These are phyloP conservation scores for Fusarium hainanense DNA, from an alignment of 2,329 filamentous ascomycete species.

Conservation along the genomic window DNA sequence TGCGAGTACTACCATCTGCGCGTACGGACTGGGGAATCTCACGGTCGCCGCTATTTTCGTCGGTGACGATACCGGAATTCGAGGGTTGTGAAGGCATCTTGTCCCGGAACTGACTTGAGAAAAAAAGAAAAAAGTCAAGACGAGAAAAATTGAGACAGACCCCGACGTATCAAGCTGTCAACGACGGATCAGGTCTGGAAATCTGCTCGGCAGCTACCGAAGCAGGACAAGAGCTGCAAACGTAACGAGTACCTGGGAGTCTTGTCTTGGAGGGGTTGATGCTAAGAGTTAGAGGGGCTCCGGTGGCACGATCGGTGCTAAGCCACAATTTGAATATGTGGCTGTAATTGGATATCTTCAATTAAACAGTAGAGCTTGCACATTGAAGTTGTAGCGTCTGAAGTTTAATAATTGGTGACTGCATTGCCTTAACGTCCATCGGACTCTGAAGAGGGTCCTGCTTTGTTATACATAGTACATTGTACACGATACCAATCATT, in stretches of 20 bases:
- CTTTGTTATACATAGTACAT: background rate
- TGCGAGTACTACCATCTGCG: slow-evolving; percentile 89
- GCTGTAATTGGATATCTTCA: background rate
- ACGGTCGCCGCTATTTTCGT: slow-evolving; percentile 80
- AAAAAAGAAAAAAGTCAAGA: background rate
- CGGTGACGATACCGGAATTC: slow-evolving; percentile 80
- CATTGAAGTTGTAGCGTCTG: background rate
- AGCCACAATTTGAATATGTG: slow-evolving; percentile 21
- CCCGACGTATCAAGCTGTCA: slow-evolving; percentile 8
- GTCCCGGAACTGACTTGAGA: background rate
- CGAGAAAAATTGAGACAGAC: background rate
- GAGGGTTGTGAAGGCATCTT: slow-evolving; percentile 63
- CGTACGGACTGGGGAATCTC: slow-evolving; percentile 90
- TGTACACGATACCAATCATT: background rate
- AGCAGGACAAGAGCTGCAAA: slow-evolving; percentile 17
- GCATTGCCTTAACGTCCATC: background rate
- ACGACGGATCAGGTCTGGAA: slow-evolving; percentile 13
- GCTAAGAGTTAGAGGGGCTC: slow-evolving; percentile 16
- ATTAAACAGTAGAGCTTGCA: background rate
- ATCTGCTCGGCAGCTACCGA: slow-evolving; percentile 36
- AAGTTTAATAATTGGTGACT: background rate
- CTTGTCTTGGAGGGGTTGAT: slow-evolving; percentile 26
- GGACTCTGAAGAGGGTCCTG: background rate
- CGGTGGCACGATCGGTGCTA: slow-evolving; percentile 1
- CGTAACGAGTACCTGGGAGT: background rate